These are phyloP conservation scores for Pseudozyma sp. DNA, from an alignment of 1,284 basidiomycete genomes.

Conservation along the genomic window DNA sequence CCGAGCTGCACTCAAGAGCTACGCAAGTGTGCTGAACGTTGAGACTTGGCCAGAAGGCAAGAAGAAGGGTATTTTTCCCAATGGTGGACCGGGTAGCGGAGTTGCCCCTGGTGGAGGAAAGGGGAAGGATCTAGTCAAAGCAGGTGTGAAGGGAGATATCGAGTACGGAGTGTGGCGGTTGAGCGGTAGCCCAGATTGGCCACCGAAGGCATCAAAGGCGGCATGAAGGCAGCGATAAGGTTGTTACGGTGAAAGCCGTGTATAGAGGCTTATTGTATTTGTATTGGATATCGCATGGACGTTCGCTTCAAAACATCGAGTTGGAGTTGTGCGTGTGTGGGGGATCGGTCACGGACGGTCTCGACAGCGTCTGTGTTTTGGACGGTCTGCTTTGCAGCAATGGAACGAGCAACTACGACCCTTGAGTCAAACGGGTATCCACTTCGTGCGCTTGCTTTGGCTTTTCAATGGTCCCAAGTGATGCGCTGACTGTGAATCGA, in stretches of 20 bases:
- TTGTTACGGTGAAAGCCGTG: neutral
- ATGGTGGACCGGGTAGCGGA: constrained; percentile 35
- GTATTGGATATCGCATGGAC: neutral
- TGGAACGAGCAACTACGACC: no score
- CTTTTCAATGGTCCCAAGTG: no score
- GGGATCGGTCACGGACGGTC: no score
- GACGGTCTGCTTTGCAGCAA: no score
- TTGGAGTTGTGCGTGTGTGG: no score
- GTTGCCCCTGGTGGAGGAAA: constrained; percentile 43
- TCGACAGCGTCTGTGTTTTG: no score
- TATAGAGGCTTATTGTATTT: neutral
- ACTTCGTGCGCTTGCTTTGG: no score
- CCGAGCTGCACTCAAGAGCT: constrained; percentile 43
- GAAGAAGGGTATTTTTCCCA: constrained; percentile 24
- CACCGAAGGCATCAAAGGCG: constrained; percentile 9
- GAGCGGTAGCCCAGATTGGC: constrained; percentile 41
- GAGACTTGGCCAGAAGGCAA: constrained; percentile 39
- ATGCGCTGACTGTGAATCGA: no score
- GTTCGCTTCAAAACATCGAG: no score
- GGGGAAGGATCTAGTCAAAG: constrained; percentile 31
- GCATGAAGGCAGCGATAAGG: no score
- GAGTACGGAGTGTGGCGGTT: constrained; percentile 55
- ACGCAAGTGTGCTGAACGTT: constrained; percentile 24
- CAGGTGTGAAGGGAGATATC: constrained; percentile 52
- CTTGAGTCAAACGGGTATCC: no score